Base-by-base conservation (phyloP, 176 grass and related monocot genomes). In the Phyllostachys edulis region DNA sequence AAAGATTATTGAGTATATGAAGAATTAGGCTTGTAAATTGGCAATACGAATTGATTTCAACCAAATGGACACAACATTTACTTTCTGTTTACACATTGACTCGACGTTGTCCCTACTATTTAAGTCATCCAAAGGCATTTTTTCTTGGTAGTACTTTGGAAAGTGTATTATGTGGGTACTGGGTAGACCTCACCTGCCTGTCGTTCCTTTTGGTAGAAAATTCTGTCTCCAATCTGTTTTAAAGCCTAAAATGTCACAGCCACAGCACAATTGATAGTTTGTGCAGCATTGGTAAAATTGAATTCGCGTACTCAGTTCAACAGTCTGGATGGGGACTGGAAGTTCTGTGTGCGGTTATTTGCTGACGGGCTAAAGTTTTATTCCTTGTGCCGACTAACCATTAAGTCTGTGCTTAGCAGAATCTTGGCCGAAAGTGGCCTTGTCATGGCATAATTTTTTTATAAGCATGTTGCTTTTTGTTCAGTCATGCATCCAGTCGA, bases 391-490 rank as follows among this genome's bases (percentile, higher is more conserved):
- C 0, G 13, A 16, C 71, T 70, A 34, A 54, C 37, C 63, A 85
- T 75, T 62, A 50, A 26, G 44, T 73, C 23, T 62, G 13, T 50
- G 59, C 56, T 73, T 16, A 11, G 37, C 63, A 50, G 66, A 72
- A 72, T 72, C 55, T 80, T 89, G 50, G 54, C 41, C 1, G 34
- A 68, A 44, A 52, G 17, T 79, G 20, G 1, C 23, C 7, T 69
- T 73, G 66, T 85, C 32, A 42, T 73, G 54, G 12, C 20, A 75
- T 85, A 62, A 61, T 29, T 75, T 41, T 41, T 49, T 69, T 81
- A 32, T 36, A 59, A 63, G 5, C 15, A 79, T 40, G 55, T 21
- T 65, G 32, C 32, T 44, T 73, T 80, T 21, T 84, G 20, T 83
- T 69, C 6, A 12, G 2, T 11, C 69, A 20, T 73, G 21, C 61